Evolutionary conservation across 768 basidiomycete genomes (phyloP).

Genomic region (Baorangia bicolor): DNA sequence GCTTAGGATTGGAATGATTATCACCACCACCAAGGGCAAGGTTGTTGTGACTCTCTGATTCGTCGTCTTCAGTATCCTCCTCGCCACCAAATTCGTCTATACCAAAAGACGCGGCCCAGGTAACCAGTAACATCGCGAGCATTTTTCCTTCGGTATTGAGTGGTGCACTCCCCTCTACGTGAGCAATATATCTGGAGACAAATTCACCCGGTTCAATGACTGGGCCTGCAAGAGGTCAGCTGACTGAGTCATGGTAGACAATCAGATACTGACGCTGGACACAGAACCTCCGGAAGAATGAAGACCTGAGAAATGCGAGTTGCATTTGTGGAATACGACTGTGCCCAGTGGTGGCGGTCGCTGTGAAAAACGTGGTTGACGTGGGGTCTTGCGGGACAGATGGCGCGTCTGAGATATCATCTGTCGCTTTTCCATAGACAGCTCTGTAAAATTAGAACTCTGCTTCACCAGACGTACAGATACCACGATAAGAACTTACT

Average conservation of each 20-base stretch:
- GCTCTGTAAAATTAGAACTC: constrained; percentile 45
- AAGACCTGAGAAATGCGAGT: constrained; percentile 76
- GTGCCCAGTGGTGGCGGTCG: background rate
- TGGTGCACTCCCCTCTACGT: constrained; percentile 56
- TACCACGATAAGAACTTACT: constrained; percentile 49
- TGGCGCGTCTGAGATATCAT: constrained; percentile 32
- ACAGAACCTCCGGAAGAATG: constrained; percentile 83
- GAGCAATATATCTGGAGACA: constrained; percentile 65
- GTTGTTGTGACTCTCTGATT: constrained; percentile 2
- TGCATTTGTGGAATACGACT: constrained; percentile 70
- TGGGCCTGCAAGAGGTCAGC: constrained; percentile 56
- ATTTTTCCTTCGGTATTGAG: constrained; percentile 75
- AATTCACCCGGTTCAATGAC: constrained; percentile 83
- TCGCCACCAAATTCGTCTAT: constrained; percentile 75
- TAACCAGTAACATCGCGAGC: constrained; percentile 75
- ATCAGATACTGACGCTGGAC: constrained; percentile 65
- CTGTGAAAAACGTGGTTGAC: constrained; percentile 4
- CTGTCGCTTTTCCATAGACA: constrained; percentile 70
- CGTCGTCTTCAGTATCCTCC: constrained; percentile 21
- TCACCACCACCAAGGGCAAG: constrained; percentile 19
- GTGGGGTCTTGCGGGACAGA: constrained; percentile 27
- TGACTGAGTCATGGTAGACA: background rate
- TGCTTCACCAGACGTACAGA: background rate
- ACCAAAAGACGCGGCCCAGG: constrained; percentile 90
- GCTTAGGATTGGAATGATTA: constrained; percentile 36